A percentile compares a stretch with the other conserved stretches of the same genome.
These are phyloP conservation scores for Globisporangium carolinianum DNA, from an alignment of 352 stramenopile species.

Conservation along the genomic window DNA sequence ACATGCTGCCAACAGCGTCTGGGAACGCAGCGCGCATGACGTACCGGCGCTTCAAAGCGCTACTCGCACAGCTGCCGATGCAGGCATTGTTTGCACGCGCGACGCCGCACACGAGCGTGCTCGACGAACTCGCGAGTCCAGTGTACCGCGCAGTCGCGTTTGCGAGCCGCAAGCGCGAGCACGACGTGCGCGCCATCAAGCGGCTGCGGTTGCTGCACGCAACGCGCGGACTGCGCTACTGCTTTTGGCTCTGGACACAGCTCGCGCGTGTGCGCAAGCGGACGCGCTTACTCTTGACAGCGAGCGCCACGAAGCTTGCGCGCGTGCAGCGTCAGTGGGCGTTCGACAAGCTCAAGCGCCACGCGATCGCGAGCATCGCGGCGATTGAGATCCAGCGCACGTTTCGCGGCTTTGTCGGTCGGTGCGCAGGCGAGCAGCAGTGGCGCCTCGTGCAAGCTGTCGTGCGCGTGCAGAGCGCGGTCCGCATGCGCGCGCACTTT, in stretches of 20 bases:
- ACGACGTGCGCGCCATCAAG: constrained; percentile 40
- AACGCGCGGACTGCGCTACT: constrained; percentile 30
- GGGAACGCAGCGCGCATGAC: constrained; percentile 30
- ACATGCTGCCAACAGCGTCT: constrained; percentile 24
- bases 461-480: constrained; percentile 50
- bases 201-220: constrained; percentile 44
- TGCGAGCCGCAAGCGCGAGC: constrained; percentile 32
- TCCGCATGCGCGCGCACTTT: constrained; percentile 61
- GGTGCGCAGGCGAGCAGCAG: constrained; percentile 23
- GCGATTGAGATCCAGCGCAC: constrained; percentile 60
- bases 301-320: constrained; percentile 21
- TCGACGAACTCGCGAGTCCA: constrained; percentile 49
- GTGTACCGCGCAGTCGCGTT: constrained; percentile 51
- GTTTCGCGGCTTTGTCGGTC: constrained; percentile 37
- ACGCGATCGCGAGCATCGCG: constrained; percentile 40
- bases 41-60: constrained; percentile 31
- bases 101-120: constrained; percentile 33
- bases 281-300: constrained; percentile 24
- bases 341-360: constrained; percentile 31
- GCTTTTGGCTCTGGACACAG: constrained; percentile 32
- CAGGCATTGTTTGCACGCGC: constrained; percentile 29
- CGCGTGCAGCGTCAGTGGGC: constrained; percentile 27
- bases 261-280: constrained; percentile 25
- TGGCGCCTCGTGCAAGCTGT: constrained; percentile 43
- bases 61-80: constrained; percentile 41